Percentiles rank a stretch among this genome's conserved stretches.
These are phyloP conservation scores for Avena insularis DNA, from an alignment of 176 grass and related monocot genomes.

Conservation along the genomic window DNA sequence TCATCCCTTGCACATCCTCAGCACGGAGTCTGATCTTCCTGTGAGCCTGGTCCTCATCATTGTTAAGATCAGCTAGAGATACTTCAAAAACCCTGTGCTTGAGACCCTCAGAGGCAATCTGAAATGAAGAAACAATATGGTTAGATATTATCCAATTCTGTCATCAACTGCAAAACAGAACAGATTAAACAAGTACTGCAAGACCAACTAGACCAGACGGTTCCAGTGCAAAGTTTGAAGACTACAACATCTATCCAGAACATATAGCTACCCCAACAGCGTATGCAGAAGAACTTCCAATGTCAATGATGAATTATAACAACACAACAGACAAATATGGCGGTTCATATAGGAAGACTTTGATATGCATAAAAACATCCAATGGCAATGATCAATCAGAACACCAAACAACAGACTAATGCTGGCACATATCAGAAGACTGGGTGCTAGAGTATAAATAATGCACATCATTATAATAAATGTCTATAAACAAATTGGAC, in stretches of 20 bases:
- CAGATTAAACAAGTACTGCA: background rate
- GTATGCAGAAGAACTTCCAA: background rate
- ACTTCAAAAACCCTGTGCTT: constrained; percentile 94
- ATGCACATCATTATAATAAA: too few relatives aligned
- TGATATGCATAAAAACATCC: background rate
- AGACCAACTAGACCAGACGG: background rate
- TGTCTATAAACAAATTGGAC: background rate
- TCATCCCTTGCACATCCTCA: constrained; percentile 82
- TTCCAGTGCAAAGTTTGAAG: background rate
- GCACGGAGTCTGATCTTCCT: constrained; percentile 84
- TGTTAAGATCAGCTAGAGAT: constrained; percentile 81
- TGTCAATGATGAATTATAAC: too few relatives aligned
- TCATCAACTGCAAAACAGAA: background rate
- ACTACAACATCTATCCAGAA: background rate
- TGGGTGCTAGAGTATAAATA: background rate
- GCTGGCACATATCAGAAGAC: background rate
- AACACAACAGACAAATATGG: background rate
- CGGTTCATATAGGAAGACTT: too few relatives aligned
- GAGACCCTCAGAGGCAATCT: constrained; percentile 93
- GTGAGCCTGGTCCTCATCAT: constrained; percentile 88
- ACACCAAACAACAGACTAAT: background rate
- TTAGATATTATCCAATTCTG: background rate
- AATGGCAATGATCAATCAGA: background rate
- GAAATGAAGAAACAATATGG: background rate
- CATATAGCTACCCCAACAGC: background rate